Conservation (phyloP, 352 stramenopile genomes). For the Phytophthora lateralis region DNA sequence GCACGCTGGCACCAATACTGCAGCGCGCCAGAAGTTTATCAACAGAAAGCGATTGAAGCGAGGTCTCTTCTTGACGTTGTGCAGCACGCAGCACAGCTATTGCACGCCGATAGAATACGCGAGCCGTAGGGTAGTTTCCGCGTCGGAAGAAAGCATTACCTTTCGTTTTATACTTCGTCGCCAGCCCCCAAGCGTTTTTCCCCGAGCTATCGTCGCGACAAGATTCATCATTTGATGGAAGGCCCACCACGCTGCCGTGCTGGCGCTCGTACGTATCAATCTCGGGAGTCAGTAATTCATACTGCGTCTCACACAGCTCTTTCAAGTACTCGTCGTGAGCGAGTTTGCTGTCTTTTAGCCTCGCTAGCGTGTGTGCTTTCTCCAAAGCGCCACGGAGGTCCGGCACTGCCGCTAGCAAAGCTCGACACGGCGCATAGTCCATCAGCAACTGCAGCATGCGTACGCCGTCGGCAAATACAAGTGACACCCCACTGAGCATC, state of each 20-base stretch:
- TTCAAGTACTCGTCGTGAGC: conserved; percentile 51
- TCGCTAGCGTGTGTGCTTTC: conserved; percentile 45
- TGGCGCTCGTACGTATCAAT: conserved; percentile 61
- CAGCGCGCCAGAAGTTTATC: conserved; percentile 43
- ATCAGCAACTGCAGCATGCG: conserved; percentile 70
- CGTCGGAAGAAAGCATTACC: conserved; percentile 70
- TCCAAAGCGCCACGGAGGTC: conserved; percentile 70
- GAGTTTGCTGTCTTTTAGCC: conserved; percentile 41
- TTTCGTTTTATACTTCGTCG: conserved; percentile 47
- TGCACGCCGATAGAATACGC: conserved; percentile 66
- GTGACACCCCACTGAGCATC: conserved; percentile 55
- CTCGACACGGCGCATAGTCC: conserved; percentile 33
- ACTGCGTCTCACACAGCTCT: conserved; percentile 49
- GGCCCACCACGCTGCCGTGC: conserved; percentile 58
- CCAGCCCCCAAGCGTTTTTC: conserved; percentile 27
- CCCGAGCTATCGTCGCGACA: conserved; percentile 2
- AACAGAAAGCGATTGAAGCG: conserved; percentile 34
- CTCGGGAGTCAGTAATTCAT: conserved; percentile 39
- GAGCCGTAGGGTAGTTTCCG: conserved; percentile 61
- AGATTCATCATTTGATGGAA: conserved; percentile 37
- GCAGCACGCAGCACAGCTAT: conserved; percentile 53
- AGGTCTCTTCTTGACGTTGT: conserved; percentile 53
- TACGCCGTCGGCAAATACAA: conserved; percentile 61
- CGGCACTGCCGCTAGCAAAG: conserved; percentile 33
- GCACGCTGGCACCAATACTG: conserved; percentile 61